phyloP scores from a whole-genome alignment of 1,284 basidiomycete species.

The Ganoderma lucidum region DNA sequence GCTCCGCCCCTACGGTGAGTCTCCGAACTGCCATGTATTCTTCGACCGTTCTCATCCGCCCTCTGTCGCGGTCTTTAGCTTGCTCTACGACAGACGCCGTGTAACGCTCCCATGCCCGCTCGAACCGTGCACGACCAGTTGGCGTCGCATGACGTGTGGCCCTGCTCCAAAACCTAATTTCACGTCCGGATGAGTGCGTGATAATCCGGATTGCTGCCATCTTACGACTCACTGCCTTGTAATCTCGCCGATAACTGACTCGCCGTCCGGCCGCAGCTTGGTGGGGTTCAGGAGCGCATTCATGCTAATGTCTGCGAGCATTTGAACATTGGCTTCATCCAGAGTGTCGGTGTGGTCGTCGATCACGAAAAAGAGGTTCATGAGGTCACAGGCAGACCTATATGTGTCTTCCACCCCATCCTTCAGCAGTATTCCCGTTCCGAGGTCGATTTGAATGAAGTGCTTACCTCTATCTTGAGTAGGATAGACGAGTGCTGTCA shows the following conservation, averaged over 20 bases:
- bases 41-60: conserved; percentile 40
- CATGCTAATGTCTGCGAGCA: conserved; percentile 34
- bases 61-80: conserved; percentile 39
- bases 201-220: not conserved
- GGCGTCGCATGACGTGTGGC: conserved; percentile 29
- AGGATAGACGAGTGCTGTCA: conserved; percentile 33
- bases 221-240: conserved; percentile 33
- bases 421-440: not conserved
- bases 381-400: conserved; percentile 35
- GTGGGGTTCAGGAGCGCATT: conserved; percentile 34
- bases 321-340: conserved; percentile 16
- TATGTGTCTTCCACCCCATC: conserved; percentile 21
- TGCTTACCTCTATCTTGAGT: conserved; percentile 16
- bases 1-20: conserved; percentile 42
- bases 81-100: conserved; percentile 44
- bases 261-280: conserved; percentile 21
- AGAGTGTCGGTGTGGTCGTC: conserved; percentile 38
- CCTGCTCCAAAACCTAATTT: conserved; percentile 36
- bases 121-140: conserved; percentile 32
- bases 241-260: conserved; percentile 34
- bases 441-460: not conserved
- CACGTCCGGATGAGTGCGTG: not conserved
- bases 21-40: conserved; percentile 44
- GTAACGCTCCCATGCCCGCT: conserved; percentile 35
- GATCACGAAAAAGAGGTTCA: conserved; percentile 37